These are phyloP conservation scores for Oryza glumipatula DNA, from an alignment of 176 grass and related monocot genomes.

Conservation along the genomic window DNA sequence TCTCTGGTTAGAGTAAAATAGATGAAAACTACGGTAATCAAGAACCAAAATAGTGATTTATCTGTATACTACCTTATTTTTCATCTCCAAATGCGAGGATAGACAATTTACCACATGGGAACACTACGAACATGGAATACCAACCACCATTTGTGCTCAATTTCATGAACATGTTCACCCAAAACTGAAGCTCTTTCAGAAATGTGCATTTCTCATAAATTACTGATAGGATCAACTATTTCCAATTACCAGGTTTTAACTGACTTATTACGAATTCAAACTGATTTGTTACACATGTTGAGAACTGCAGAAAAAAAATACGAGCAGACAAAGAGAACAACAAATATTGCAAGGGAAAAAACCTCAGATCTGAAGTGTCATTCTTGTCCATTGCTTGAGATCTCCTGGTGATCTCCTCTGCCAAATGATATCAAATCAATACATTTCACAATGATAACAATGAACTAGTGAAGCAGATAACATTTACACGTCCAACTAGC, in stretches of 20 bases:
- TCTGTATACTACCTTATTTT: not conserved
- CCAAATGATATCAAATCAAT: constrained; percentile 37
- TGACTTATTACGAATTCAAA: constrained; percentile 12
- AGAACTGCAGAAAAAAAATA: constrained; percentile 30
- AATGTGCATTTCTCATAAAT: not conserved
- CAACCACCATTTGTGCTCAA: not conserved
- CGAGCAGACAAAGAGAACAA: constrained; percentile 29
- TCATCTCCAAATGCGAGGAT: not conserved
- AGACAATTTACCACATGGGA: constrained; percentile 19
- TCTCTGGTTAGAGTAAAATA: not conserved
- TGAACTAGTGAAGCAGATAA: constrained; percentile 9
- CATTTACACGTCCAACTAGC: constrained; percentile 24
- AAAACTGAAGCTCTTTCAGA: constrained; percentile 13
- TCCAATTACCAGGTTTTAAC: not conserved
- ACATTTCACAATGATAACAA: constrained; percentile 31
- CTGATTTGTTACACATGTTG: constrained; percentile 23
- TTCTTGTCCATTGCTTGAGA: constrained; percentile 78
- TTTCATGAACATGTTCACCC: constrained; percentile 26
- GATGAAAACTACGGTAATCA: not conserved
- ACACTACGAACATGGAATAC: constrained; percentile 17
- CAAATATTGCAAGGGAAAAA: constrained; percentile 25
- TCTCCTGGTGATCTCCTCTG: constrained; percentile 75
- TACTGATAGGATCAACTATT: not conserved
- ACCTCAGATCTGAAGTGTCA: constrained; percentile 82
- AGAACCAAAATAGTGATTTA: constrained; percentile 34